These are phyloP conservation scores for Irpex sp. DNA, from an alignment of 1,284 basidiomycete species.

Conservation along the genomic window DNA sequence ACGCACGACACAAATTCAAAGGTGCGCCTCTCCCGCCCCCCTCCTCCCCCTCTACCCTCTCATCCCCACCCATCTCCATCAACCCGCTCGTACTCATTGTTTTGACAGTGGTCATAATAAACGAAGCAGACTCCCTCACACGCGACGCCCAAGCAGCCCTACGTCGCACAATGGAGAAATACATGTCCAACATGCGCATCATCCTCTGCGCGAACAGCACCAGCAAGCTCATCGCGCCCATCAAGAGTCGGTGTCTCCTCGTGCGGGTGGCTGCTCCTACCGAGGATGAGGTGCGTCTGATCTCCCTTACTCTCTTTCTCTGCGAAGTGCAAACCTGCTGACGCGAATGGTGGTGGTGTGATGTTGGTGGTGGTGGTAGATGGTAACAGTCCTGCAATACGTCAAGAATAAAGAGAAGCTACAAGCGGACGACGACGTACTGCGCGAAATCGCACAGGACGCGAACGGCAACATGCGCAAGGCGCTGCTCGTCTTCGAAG, in stretches of 20 bases:
- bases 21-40: constrained; percentile 40
- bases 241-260: constrained; percentile 92
- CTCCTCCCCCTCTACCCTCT: neutral
- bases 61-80: neutral
- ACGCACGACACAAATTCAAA: constrained; percentile 95
- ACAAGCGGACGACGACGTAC: constrained; percentile 69
- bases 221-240: constrained; percentile 94
- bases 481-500: constrained; percentile 92
- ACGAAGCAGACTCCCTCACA: constrained; percentile 93
- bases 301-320: neutral
- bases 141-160: constrained; percentile 97
- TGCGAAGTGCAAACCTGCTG: too few relatives aligned
- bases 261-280: constrained; percentile 91
- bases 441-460: constrained; percentile 73
- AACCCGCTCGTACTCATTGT: neutral
- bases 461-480: constrained; percentile 92
- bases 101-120: constrained; percentile 91
- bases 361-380: constrained; percentile 43
- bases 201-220: constrained; percentile 99
- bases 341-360: neutral
- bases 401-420: constrained; percentile 86
- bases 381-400: constrained; percentile 74
- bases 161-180: constrained; percentile 98
- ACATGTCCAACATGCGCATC: constrained; percentile 96
- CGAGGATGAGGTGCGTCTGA: constrained; percentile 60